phyloP scores from a whole-genome alignment of 1,284 basidiomycete genomes.

The Cutaneotrichosporon cutaneum region DNA sequence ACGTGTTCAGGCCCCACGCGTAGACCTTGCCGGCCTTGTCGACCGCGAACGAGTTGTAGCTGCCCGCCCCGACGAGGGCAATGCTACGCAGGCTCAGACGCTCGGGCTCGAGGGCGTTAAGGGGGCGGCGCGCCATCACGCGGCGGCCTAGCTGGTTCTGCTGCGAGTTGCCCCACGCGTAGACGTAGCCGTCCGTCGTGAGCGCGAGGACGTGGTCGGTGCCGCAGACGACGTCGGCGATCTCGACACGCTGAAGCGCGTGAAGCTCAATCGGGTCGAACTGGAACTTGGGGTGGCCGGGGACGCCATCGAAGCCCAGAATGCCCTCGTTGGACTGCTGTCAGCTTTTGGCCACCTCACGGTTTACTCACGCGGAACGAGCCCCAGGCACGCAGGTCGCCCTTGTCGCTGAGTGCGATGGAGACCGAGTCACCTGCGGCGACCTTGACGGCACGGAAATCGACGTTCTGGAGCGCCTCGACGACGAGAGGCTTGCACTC shows the following conservation, averaged over 20 bases:
- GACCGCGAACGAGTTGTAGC: constrained; percentile 85
- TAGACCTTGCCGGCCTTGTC: constrained; percentile 76
- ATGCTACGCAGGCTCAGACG: constrained; percentile 75
- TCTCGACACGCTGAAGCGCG: constrained; percentile 54
- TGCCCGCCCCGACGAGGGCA: constrained; percentile 72
- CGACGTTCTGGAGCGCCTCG: constrained; percentile 66
- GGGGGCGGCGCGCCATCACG: constrained; percentile 77
- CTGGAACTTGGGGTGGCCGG: constrained; percentile 52
- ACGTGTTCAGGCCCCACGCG: constrained; percentile 87
- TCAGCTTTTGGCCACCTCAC: background rate
- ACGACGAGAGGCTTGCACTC: constrained; percentile 74
- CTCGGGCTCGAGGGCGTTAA: constrained; percentile 71
- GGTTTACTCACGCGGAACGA: constrained; percentile 73
- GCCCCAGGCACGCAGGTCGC: constrained; percentile 84
- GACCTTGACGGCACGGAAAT: constrained; percentile 76
- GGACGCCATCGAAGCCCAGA: constrained; percentile 74
- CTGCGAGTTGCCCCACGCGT: constrained; percentile 75
- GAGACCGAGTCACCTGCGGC: constrained; percentile 82
- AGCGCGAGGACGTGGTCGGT: constrained; percentile 84
- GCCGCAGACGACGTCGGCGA: constrained; percentile 73
- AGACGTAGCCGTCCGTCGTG: constrained; percentile 78
- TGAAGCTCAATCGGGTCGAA: constrained; percentile 54
- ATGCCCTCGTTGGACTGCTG: constrained; percentile 68
- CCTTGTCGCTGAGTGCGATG: constrained; percentile 72
- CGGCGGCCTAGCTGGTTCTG: constrained; percentile 82